Evolutionary conservation across 73 alveolate genomes (phyloP).

Genomic region (Symbiodinium natans): DNA sequence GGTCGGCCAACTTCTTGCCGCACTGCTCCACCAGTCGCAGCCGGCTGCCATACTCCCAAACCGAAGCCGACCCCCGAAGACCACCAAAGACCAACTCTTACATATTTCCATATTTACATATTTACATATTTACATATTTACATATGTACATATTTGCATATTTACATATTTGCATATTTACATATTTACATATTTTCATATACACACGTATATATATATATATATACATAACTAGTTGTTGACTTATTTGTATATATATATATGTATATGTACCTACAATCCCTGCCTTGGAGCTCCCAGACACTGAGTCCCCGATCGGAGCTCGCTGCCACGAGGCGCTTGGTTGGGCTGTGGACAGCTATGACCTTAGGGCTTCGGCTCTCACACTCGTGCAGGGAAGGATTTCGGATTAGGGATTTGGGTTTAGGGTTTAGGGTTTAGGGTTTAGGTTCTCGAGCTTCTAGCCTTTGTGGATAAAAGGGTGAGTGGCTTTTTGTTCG

Average conservation of each 20-base stretch:
- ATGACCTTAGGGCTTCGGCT: slow-evolving; percentile 7
- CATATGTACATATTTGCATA: not conserved
- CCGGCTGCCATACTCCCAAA: not conserved
- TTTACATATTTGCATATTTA: not conserved
- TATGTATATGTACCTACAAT: too few species aligned
- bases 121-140: not conserved
- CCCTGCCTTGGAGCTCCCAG: slow-evolving; percentile 39
- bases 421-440: too few species aligned
- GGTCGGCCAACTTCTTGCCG: not conserved
- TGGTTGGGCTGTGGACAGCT: not conserved
- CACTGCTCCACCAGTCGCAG: not conserved
- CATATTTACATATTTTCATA: not conserved
- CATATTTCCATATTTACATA: not conserved
- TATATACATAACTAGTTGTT: not conserved
- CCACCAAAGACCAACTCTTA: not conserved
- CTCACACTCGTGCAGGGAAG: not conserved
- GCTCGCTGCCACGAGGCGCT: slow-evolving; percentile 9
- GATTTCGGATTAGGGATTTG: too few species aligned
- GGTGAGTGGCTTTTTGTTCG: not conserved
- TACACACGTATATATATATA: not conserved
- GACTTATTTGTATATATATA: too few species aligned
- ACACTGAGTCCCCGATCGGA: slow-evolving; percentile 22
- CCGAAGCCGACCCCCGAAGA: not conserved
- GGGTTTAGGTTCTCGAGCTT: too few species aligned
- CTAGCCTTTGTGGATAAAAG: not conserved